Percentiles rank a stretch among this genome's conserved stretches.
Conservation (phyloP, 345 rosid species). For the Eucalyptus regnans region DNA sequence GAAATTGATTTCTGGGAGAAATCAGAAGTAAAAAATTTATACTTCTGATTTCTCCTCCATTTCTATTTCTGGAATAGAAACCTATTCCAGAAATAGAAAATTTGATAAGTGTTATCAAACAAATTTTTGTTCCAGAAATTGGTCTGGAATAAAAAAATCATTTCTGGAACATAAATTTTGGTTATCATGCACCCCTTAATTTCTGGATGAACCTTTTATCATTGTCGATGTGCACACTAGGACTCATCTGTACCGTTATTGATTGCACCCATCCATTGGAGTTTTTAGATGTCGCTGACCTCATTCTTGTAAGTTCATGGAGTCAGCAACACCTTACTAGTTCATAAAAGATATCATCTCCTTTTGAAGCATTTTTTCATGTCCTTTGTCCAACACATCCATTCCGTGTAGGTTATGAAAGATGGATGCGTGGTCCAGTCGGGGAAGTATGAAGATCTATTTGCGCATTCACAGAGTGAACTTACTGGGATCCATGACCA, state of each 20-base stretch:
- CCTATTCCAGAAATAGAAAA: too few species aligned
- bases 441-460: conserved; percentile 41
- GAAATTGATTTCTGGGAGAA: too few species aligned
- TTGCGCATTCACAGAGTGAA: conserved; percentile 23
- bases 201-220: conserved; percentile 73
- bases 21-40: too few species aligned
- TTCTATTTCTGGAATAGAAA: too few species aligned
- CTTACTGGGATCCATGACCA: conserved; percentile 62
- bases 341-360: neutral
- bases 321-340: neutral
- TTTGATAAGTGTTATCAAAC: too few species aligned
- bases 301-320: conserved; percentile 29
- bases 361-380: neutral
- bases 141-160: too few species aligned
- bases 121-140: too few species aligned
- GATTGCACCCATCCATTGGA: conserved; percentile 54
- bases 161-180: too few species aligned
- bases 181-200: too few species aligned
- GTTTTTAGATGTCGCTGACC: conserved; percentile 45
- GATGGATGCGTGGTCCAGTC: conserved; percentile 46
- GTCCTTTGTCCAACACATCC: conserved; percentile 10
- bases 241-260: conserved; percentile 44
- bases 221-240: conserved; percentile 78
- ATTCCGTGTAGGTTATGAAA: conserved; percentile 33
- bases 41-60: too few species aligned